Evolutionary conservation across 2,329 filamentous ascomycete genomes (phyloP), one percentile per base, ranked within the genome.

Genomic region (Monilinia aucupariae): DNA sequence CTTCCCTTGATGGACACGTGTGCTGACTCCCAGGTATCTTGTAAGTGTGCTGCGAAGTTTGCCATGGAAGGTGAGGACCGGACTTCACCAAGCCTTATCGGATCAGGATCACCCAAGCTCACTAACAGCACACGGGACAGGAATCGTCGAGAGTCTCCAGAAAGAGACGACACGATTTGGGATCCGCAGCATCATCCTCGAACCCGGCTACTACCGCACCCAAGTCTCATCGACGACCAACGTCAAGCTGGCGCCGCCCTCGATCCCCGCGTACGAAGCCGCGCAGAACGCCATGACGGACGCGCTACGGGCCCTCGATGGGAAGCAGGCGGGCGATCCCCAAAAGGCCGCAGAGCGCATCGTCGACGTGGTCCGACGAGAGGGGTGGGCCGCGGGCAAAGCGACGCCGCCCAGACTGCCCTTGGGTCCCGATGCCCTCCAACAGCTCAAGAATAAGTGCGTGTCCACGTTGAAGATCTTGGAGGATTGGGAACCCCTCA

Each of bases 191-290:
- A 34, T 65, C 5, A 52, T 70, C 15, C 73, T 82, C 25, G 80
- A 82, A 68, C 80, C 79, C 0, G 81, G 81, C 2, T 77, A 76
- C 47, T 83, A 81, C 65, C 74, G 80, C 3, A 82, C 80, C 13
- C 77, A 77, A n/a, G 78, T 81, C 61, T 70, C 66, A 13, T 47
- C 54, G 10, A 4, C 15, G 20, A 52, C 30, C 3, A 68, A 64
- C 15, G 62, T 63, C 10, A 60, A 61, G 13, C 30, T n/a, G 39
- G 54, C 49, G 3, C 25, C 37, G 22, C 55, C 41, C 15, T 22
- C 37, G 12, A 61, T 67, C 34, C 7, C 37, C 17, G 63, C 64
- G 2, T 66, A 68, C 39, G 53, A 48, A 13, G 56, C 63, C 4
- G 32, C 65, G 15, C 39, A 56, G 2, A 62, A 47, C n/a, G 27